Base-by-base conservation (phyloP, 2,329 filamentous ascomycete species). In the Aspergillus versicolor region DNA sequence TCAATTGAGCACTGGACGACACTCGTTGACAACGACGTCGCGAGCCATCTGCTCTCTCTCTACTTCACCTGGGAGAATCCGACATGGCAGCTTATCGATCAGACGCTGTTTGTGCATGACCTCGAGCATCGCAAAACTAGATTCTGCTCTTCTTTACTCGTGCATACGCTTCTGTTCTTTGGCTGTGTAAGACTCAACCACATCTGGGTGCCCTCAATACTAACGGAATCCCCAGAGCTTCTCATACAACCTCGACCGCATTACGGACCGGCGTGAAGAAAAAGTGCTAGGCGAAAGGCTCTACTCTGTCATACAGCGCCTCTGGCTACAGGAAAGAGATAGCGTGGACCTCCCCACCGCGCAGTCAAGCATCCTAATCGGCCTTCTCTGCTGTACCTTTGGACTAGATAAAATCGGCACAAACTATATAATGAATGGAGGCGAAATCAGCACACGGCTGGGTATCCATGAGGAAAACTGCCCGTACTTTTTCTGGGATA, bases 31-130 rank as follows among this genome's bases (percentile, higher is more conserved):
- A 60, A 63, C 42, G 63, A 65, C 38, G 59, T 58, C 4, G 65
- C 65, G 1, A 66, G 65, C 12, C 65, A 67, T 24, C 51, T 67
- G 9, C 45, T 67, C 5, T 66, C 64, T 3, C 58, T 66, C 11
- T 67, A 65, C 46, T 67, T 67, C 38, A 58, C 59, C 13, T 67
- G 65, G 65, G 65, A 67, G 48, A 67, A 67, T 15, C 61, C 65
- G 5, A 64, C 59, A 15, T 67, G 65, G 65, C 59, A 66, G 32
- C 56, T 67, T 21, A 55, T 67, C 41, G 65, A 67, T 19, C 61
- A 59, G 45, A 40, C 58, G 7, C 41, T 60, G 19, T 67, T 67
- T 43, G 9, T 64, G 21, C 59, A 54, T 22, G 65, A 67, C 43
- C 44, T 67, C 8, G 64, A 66, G 30, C 48, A 48, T 19, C 59